Conservation (phyloP, 2,329 filamentous ascomycete genomes). For the Drechslera avenae region DNA sequence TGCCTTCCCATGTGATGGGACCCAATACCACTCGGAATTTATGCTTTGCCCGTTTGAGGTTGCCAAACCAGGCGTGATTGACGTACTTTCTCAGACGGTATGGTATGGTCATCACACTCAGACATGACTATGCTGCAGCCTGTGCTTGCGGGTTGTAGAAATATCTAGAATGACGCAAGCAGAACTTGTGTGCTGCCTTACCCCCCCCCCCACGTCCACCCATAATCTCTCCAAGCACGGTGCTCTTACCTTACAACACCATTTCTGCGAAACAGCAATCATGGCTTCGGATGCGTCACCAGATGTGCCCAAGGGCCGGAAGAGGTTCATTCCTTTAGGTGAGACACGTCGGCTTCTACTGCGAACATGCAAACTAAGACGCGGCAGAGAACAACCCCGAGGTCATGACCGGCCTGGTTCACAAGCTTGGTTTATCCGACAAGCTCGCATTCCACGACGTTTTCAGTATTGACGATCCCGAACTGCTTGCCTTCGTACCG, state of each 20-base stretch:
- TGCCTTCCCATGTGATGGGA: no score
- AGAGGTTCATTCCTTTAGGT: conserved; percentile 49
- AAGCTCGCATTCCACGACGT: conserved; percentile 85
- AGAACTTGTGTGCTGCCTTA: conserved; percentile 23
- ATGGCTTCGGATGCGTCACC: conserved; percentile 41
- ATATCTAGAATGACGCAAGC: conserved; percentile 2
- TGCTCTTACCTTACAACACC: conserved; percentile 17
- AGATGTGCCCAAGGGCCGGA: conserved; percentile 39
- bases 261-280: conserved; percentile 12
- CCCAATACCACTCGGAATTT: no score
- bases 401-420: conserved; percentile 84
- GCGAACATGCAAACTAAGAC: conserved; percentile 17
- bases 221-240: conserved; percentile 5
- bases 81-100: no score
- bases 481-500: conserved; percentile 83
- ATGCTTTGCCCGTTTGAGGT: no score
- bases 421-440: conserved; percentile 82
- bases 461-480: conserved; percentile 84
- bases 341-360: conserved; percentile 7
- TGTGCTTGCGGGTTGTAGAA: neutral
- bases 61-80: no score
- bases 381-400: conserved; percentile 76
- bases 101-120: no score
- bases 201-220: conserved; percentile 22
- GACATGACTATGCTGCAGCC: neutral